These are phyloP conservation scores for Hygrocybe coccinea DNA, from an alignment of 768 basidiomycete genomes.

Conservation along the genomic window DNA sequence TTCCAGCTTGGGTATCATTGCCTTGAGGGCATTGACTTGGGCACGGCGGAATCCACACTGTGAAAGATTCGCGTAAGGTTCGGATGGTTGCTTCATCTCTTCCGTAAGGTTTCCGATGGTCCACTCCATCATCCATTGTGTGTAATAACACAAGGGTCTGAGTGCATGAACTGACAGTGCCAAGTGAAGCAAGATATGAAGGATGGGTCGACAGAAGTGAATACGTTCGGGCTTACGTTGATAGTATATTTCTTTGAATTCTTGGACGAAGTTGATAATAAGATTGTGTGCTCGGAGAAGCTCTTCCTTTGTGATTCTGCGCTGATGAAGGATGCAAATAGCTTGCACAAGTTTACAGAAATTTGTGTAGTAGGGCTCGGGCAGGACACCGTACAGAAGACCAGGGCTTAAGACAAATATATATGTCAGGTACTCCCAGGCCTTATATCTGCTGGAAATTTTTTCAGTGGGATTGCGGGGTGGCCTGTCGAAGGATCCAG, in stretches of 20 bases:
- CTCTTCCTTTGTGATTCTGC: neutral
- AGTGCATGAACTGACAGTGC: slow-evolving; percentile 13
- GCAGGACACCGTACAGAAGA: slow-evolving; percentile 10
- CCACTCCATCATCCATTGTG: slow-evolving; percentile 21
- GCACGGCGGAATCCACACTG: slow-evolving; percentile 11
- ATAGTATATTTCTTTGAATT: no score
- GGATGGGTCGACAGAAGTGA: slow-evolving; percentile 16
- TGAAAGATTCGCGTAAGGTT: slow-evolving; percentile 20
- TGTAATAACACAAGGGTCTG: slow-evolving; percentile 8
- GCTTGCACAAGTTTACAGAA: slow-evolving; percentile 15
- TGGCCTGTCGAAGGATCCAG: slow-evolving; percentile 31
- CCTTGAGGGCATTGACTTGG: slow-evolving; percentile 6
- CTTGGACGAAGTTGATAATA: slow-evolving; percentile 12
- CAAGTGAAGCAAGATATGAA: slow-evolving; percentile 16
- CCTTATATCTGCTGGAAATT: slow-evolving; percentile 21
- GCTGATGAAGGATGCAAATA: slow-evolving; percentile 8
- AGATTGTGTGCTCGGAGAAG: slow-evolving; percentile 2
- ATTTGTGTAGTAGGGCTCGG: slow-evolving; percentile 5
- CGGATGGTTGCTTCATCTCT: slow-evolving; percentile 17
- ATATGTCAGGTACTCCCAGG: slow-evolving; percentile 11
- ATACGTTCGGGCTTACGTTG: no score
- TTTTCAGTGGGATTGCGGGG: slow-evolving; percentile 33
- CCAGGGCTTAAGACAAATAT: slow-evolving; percentile 11
- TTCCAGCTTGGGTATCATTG: slow-evolving; percentile 14
- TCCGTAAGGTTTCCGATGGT: slow-evolving; percentile 16